Conservation (phyloP, 108 stramenopile genomes). For the Nitzschia sp. region DNA sequence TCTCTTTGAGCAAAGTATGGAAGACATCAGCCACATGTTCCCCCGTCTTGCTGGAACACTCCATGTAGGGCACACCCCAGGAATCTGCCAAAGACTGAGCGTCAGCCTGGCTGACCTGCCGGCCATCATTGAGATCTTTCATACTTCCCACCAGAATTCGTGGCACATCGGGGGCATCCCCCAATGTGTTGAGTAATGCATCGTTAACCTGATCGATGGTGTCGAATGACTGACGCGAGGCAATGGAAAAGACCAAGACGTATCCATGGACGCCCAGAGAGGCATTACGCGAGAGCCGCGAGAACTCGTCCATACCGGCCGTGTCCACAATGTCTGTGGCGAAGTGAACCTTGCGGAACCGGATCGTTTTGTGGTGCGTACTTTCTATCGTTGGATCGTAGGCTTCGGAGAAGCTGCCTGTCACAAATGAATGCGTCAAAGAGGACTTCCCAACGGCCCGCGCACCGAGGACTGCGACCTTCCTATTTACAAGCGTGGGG, state of each 20-base stretch:
- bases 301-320: constrained; percentile 94
- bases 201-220: constrained; percentile 82
- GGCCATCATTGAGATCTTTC: constrained; percentile 67
- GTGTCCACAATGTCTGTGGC: constrained; percentile 92
- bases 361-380: constrained; percentile 81
- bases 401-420: constrained; percentile 73
- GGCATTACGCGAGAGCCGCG: constrained; percentile 83
- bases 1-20: constrained; percentile 83
- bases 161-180: constrained; percentile 83
- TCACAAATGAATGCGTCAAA: constrained; percentile 78
- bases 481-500: constrained; percentile 75
- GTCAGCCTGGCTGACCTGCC: constrained; percentile 58
- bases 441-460: constrained; percentile 88
- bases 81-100: constrained; percentile 74
- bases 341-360: constrained; percentile 89
- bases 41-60: constrained; percentile 82
- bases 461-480: constrained; percentile 87
- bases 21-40: constrained; percentile 86
- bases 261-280: constrained; percentile 89
- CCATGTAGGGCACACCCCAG: constrained; percentile 80
- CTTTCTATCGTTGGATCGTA: constrained; percentile 92
- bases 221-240: constrained; percentile 76
- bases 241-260: constrained; percentile 75
- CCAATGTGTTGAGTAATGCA: constrained; percentile 71
- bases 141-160: constrained; percentile 88